These are phyloP conservation scores for Chenopodium suecicum DNA, from an alignment of 148 eudicot genomes.

Conservation along the genomic window DNA sequence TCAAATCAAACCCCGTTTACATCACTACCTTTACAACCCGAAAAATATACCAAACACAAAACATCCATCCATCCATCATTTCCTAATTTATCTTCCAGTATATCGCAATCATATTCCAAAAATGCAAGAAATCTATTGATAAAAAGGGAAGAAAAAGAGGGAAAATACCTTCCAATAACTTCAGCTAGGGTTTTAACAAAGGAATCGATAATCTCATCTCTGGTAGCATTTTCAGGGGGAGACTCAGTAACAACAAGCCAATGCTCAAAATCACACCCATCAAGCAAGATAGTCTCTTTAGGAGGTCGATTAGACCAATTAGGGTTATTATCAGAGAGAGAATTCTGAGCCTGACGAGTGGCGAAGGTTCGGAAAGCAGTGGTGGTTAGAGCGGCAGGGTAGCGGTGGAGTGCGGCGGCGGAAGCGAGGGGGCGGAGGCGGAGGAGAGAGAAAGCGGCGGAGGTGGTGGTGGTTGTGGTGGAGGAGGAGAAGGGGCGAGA, in stretches of 20 bases:
- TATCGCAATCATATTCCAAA: background rate
- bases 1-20: too few relatives aligned
- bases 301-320: conserved; percentile 88
- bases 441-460: conserved; percentile 32
- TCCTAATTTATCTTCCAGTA: too few relatives aligned
- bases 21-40: too few relatives aligned
- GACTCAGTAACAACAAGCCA: conserved; percentile 46
- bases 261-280: conserved; percentile 92
- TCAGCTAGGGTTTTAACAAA: conserved; percentile 40
- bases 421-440: conserved; percentile 20
- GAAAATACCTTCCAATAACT: conserved; percentile 39
- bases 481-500: conserved; percentile 38
- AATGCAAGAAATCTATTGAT: background rate
- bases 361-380: conserved; percentile 22
- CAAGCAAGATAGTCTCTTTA: conserved; percentile 82
- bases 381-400: conserved; percentile 28
- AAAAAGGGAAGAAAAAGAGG: background rate
- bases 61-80: too few relatives aligned
- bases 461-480: conserved; percentile 14
- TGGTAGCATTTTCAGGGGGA: conserved; percentile 36
- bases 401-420: conserved; percentile 20
- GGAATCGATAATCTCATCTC: conserved; percentile 41
- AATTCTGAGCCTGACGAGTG: conserved; percentile 39
- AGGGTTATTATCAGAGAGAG: conserved; percentile 64
- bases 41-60: background rate